Evolutionary conservation across 169 alveolate species (phyloP).

Genomic region (Cryptosporidium ubiquitum): DNA sequence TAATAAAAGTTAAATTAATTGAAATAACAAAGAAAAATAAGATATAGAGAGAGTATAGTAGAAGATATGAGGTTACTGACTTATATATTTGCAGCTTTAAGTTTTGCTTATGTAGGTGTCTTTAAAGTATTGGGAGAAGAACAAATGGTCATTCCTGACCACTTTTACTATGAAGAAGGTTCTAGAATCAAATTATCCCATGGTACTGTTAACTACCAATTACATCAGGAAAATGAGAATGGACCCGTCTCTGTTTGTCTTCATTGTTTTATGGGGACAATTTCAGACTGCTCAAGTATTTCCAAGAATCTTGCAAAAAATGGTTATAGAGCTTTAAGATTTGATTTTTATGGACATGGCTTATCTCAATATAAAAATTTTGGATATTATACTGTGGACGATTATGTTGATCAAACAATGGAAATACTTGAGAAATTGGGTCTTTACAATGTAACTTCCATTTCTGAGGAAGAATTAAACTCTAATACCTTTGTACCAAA

Average conservation of each 20-base stretch:
- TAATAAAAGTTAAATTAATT: background rate
- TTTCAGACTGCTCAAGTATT: constrained; percentile 57
- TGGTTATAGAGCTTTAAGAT: constrained; percentile 58
- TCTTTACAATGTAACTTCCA: constrained; percentile 5
- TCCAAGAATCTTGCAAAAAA: constrained; percentile 29
- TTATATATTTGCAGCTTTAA: background rate
- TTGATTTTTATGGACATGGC: constrained; percentile 71
- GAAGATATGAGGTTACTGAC: background rate
- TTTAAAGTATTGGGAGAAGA: background rate
- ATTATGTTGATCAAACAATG: constrained; percentile 61
- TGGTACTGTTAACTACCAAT: constrained; percentile 46
- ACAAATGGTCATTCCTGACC: constrained; percentile 49
- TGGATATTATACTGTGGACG: constrained; percentile 53
- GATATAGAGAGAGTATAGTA: background rate
- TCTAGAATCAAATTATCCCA: background rate
- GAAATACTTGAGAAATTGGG: constrained; percentile 61
- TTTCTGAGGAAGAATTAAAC: constrained; percentile 1
- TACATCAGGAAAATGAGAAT: background rate
- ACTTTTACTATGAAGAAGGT: constrained; percentile 45
- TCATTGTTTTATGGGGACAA: constrained; percentile 68
- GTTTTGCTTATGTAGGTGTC: background rate
- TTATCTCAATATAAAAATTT: constrained; percentile 24
- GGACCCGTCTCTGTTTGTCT: constrained; percentile 51
- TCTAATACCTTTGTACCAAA: constrained; percentile 1
- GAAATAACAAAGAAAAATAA: background rate